Evolutionary conservation across 2,329 filamentous ascomycete genomes (phyloP).

Genomic region (Fusarium pseudoanthophilum): DNA sequence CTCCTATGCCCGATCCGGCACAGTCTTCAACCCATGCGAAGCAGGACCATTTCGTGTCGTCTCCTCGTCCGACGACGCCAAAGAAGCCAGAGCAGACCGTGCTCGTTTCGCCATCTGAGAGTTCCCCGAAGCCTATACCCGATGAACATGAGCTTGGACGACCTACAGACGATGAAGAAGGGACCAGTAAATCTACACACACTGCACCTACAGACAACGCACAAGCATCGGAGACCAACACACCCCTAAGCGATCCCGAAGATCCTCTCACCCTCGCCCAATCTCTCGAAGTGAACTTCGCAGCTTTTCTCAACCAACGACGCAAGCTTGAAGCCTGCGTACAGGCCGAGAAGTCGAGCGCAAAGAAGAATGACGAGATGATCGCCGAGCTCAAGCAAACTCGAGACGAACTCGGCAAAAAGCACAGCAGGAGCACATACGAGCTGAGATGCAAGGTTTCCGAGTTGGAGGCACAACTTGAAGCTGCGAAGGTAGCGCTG

Average conservation of each 20-base stretch:
- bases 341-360: neutral
- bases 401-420: neutral
- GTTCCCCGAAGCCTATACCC: accelerated
- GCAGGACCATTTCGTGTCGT: no score
- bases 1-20: accelerated
- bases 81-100: neutral
- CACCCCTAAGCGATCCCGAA: neutral
- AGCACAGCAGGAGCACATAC: neutral
- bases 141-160: neutral
- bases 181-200: no score
- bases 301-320: neutral
- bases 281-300: neutral
- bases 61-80: neutral
- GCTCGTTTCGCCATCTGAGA: neutral
- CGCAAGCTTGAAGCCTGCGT: neutral
- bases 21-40: no score
- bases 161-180: neutral
- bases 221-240: no score
- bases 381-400: neutral
- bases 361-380: neutral
- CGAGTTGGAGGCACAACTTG: neutral
- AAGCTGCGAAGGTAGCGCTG: neutral
- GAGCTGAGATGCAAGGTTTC: neutral
- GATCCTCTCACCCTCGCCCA: neutral
- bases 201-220: accelerated